Evolutionary conservation across 208 protist species (phyloP), one percentile per base, ranked within the genome.

Genomic region (Leptomonas seymouri): DNA sequence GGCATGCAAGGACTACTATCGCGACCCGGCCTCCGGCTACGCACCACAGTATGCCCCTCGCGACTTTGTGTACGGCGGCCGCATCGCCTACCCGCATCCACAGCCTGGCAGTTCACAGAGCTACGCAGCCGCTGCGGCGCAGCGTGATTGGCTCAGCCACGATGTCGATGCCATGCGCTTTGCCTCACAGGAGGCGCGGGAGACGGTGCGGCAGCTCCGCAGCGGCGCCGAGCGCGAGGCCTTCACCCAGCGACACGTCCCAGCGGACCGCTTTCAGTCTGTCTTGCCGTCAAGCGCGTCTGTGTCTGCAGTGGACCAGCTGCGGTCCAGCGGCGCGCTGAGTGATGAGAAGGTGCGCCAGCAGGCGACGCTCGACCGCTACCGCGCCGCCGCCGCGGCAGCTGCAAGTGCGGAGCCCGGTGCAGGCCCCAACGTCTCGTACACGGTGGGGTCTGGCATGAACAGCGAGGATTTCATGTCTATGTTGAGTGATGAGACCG

Each of bases 1-100:
- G 30, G 81, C 78, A 11, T 89, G 93, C 77, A 90, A 89, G 75
- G 91, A 97, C 67, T 94, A 93, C 81, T 97, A 93, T 62, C 89
- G 91, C 7, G 91, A 96, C 65, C 83, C 89, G 0, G 73, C 81
- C 6, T 70, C 67, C 48, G 91, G 91, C 14, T 94, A 91, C 77
- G 71, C 60, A 14, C 89, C 91, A 28, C 84, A 91, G 69, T 97
- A 94, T 73, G 91, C 91, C 7, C 91, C 91, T 14, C 82, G 91
- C n/a, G 87, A 94, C 74, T 97, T 94, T 64, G 78, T 78, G 14
- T 59, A 78, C 8, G 87, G 87, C 31, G 85, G 85, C 20, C 74
- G 56, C 60, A 78, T 96, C 27, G 81, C 78, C 20, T 93, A 94
- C 73, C 80, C 73, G 9, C 91, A 96, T 67, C 18, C 39, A 20